Evolutionary conservation across 169 alveolate genomes (phyloP), one percentile per base, ranked within the genome.

Genomic region (Cryptosporidium felis): DNA sequence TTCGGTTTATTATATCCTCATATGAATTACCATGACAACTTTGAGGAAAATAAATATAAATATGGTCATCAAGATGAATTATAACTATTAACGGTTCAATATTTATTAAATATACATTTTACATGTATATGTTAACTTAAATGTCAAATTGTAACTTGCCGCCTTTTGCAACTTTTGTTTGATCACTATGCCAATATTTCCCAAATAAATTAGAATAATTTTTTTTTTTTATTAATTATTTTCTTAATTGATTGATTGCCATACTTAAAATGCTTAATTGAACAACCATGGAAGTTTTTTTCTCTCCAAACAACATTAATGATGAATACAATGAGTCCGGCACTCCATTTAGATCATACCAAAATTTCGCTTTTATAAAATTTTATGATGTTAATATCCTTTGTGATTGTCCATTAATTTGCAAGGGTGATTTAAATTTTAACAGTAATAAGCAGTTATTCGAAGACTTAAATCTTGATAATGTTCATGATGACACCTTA

Each of bases 321-420:
- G 16, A 28, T 60, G 12, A 32, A 21, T 4, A 30, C 38, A 42
- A 60, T 8, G 10, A 30, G 9, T 14, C 26, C 9, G 44, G 32
- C 26, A 74, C 51, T 74, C 14, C 56, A 46, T 45, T 44, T 30
- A 46, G 32, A 53, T 74, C 53, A 21, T 74, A 32, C 45, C 53
- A 60, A 30, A 56, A 53, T 5, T 74, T 74, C 23, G 60, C 74
- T 2, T 53, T 51, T 30, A 74, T 74, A 14, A 53, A 40, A 38
- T 58, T 74, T n/a, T 56, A 58, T 38, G 85, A 56, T 74, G 74
- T 74, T 36, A 74, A 74, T 16, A 74, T 74, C 56, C 66, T 74
- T 16, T 74, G 85, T 56, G 85, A 74, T 26, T 74, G 85, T 56
- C 85, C 85, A 18, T 41, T 74, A 16, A 18, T 74, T 40, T 53